phyloP scores from a whole-genome alignment of 495 filamentous ascomycete species.

The Hypoxylon intermedium region DNA sequence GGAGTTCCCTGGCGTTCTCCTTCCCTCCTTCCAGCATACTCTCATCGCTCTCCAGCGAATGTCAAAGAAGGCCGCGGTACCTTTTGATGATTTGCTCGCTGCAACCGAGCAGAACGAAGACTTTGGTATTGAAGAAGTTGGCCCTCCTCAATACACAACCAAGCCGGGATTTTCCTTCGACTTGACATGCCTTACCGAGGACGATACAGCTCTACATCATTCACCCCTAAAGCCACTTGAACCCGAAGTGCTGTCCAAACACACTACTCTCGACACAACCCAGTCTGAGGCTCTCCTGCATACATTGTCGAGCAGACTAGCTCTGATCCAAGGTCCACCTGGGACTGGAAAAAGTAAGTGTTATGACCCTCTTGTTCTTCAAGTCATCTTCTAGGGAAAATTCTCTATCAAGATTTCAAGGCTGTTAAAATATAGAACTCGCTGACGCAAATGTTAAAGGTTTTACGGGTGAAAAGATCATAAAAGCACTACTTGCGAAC shows the following conservation, averaged over 20 bases:
- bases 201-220: constrained; percentile 43
- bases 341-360: constrained; percentile 74
- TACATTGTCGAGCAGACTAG: constrained; percentile 62
- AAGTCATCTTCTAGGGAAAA: too few relatives aligned
- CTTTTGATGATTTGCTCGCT: constrained; percentile 66
- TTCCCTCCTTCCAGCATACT: constrained; percentile 71
- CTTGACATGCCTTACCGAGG: constrained; percentile 55
- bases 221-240: constrained; percentile 51
- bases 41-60: constrained; percentile 70
- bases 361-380: too few relatives aligned
- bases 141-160: constrained; percentile 62
- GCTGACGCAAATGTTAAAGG: constrained; percentile 35
- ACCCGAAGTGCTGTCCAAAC: constrained; percentile 46
- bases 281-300: constrained; percentile 65
- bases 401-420: too few relatives aligned
- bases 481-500: constrained; percentile 70
- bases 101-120: constrained; percentile 39
- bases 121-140: constrained; percentile 38
- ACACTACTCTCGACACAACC: constrained; percentile 62
- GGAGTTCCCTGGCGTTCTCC: constrained; percentile 74
- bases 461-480: constrained; percentile 46
- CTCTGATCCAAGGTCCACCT: constrained; percentile 80
- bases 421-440: background rate
- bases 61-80: constrained; percentile 56
- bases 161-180: constrained; percentile 61